Percentiles rank a stretch among this genome's conserved stretches.
Evolutionary conservation across 352 stramenopile species (phyloP).

Genomic region (Synura sp.): DNA sequence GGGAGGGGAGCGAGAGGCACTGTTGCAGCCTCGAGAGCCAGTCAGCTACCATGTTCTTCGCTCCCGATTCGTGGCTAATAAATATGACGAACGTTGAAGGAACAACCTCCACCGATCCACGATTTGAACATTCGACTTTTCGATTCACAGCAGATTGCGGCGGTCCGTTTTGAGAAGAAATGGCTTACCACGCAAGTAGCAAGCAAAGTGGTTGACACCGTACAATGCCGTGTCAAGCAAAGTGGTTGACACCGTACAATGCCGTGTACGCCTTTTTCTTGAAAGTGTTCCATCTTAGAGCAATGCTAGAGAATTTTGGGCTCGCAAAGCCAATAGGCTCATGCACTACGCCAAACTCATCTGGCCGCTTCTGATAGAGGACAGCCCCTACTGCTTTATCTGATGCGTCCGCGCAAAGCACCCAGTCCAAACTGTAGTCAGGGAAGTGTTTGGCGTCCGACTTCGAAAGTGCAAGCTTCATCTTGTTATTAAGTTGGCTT

Average conservation of each 20-base stretch:
- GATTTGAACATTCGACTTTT: neutral
- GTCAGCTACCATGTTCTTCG: too few species aligned
- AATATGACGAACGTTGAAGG: too few species aligned
- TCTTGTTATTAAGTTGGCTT: too few species aligned
- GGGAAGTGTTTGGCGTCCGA: too few species aligned
- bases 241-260: too few species aligned
- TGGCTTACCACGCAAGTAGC: neutral
- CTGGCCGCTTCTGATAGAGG: neutral
- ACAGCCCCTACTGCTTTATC: neutral
- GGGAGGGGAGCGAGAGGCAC: too few species aligned
- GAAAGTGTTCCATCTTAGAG: neutral
- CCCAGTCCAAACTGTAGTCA: too few species aligned
- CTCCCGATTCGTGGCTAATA: too few species aligned
- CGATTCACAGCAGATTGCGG: neutral
- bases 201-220: slow-evolving; percentile 20
- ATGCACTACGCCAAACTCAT: neutral
- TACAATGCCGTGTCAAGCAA: neutral
- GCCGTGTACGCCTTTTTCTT: too few species aligned
- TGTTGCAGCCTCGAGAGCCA: too few species aligned
- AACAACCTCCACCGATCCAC: slow-evolving; percentile 4
- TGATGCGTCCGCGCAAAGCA: neutral
- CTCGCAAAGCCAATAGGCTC: neutral
- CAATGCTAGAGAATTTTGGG: neutral
- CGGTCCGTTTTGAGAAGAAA: slow-evolving; percentile 3
- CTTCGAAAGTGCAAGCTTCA: too few species aligned